phyloP scores from a whole-genome alignment of 768 basidiomycete species.

The Paxillus involutus region DNA sequence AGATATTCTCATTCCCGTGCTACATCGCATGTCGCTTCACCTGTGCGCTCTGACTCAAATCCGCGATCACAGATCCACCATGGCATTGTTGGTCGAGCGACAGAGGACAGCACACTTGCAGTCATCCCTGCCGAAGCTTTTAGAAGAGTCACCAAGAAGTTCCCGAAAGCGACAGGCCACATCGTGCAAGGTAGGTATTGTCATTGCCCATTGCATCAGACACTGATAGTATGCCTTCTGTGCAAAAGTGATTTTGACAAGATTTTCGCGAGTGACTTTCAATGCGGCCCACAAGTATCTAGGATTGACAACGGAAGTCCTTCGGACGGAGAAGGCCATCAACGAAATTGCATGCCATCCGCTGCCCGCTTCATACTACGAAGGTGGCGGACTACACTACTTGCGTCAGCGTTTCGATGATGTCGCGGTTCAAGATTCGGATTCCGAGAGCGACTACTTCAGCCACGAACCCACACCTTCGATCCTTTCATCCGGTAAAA shows the following conservation, averaged over 20 bases:
- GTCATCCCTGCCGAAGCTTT: conserved; percentile 99
- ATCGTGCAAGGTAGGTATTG: conserved; percentile 78
- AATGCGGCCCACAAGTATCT: conserved; percentile 96
- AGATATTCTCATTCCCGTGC: conserved; percentile 4
- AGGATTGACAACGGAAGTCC: conserved; percentile 90
- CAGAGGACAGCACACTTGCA: conserved; percentile 93
- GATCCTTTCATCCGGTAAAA: conserved; percentile 20
- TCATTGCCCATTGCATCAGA: conserved; percentile 3
- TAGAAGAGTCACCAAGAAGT: conserved; percentile 89
- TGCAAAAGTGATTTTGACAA: conserved; percentile 80
- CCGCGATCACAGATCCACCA: conserved; percentile 44
- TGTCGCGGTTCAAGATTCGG: conserved; percentile 41
- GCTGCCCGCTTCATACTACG: conserved; percentile 87
- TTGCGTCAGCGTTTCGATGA: conserved; percentile 89
- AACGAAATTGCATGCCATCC: conserved; percentile 98
- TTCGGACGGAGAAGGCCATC: conserved; percentile 95
- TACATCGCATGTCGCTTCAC: conserved; percentile 21
- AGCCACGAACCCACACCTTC: conserved; percentile 23
- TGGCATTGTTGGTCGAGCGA: conserved; percentile 88
- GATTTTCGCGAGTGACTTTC: conserved; percentile 97
- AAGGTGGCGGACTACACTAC: conserved; percentile 85
- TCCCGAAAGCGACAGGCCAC: conserved; percentile 94
- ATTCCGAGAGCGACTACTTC: conserved; percentile 61
- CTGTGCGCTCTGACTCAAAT: conserved; percentile 23
- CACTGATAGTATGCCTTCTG: conserved; percentile 2